Base-by-base conservation (phyloP, 768 basidiomycete species). In the Collybia sordida region DNA sequence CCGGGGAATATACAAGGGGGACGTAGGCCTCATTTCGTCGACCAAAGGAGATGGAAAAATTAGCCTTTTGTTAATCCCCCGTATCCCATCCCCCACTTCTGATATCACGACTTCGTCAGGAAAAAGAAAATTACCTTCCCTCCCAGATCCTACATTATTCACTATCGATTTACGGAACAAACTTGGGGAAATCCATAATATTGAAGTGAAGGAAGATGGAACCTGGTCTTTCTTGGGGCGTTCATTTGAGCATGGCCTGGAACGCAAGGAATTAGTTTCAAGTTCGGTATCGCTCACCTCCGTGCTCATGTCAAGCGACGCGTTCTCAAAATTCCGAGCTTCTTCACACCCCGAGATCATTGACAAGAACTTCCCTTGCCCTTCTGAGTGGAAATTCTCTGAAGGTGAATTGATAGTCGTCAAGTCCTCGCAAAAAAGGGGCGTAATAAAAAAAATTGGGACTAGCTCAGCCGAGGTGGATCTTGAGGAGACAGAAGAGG, bases 1-100 rank as follows among this genome's bases (percentile, higher is more conserved):
- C 34, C 45, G 15, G 24, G 37, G 34, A 24, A 25, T 38, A 34
- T 47, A 47, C 37, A 47, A 47, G 37, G 45, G 45, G 11, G 45
- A 46, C 14, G 45, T 46, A 37, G 45, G 45, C 22, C 36, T 27
- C 41, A 6, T 46, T 46, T 7, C 6, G 18, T 15, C 35, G 8
- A n/a, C 23, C 7, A 22, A 37, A 17, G 21, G 17, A 24, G 25
- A 27, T 12, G 22, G 31, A n/a, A 6, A 34, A 46, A 19, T 34
- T 18, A 46, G 1, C n/a, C n/a, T n/a, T n/a, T n/a, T 31, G 22
- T 46, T 46, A 35, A 35, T 34, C 31, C 42, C 42, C 31, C 14
- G 23, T 28, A 23, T 42, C 7, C 42, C 42, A 5, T 27, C 15
- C 42, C 42, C 42, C 31, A 15, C 23, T 11, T 15, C 0, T n/a